Evolutionary conservation across 352 stramenopile genomes (phyloP), one percentile per base, ranked within the genome.

Genomic region (Globisporangium apiculatum): DNA sequence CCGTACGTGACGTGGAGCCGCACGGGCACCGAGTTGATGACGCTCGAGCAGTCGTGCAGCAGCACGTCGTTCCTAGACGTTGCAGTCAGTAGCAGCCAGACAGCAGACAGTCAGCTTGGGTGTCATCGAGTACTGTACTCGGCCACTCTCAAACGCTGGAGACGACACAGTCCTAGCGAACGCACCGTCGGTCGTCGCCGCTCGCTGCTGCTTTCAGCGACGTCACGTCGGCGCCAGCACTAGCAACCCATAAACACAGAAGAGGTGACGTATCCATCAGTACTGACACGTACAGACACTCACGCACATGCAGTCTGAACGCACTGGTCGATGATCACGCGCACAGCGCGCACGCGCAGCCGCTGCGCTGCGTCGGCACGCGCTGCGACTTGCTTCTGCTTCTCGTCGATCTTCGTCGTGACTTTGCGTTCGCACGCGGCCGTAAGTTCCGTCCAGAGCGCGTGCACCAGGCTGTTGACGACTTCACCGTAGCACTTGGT

Each of bases 1-100:
- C 80, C 77, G 60, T 81, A 91, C 0, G 84, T 91, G 51, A 94
- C 72, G 53, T 90, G 73, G 11, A 94, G 69, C 43, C 75, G 86
- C 12, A 76, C 71, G 48, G 84, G 84, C 50, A 85, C 73, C 12
- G 69, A 84, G 50, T 89, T 91, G 36, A 89, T 53, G 37, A 94
- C 73, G 56, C 79, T 87, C 31, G 80, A 79, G n/a, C 75, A 71
- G 51, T 94, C 84, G 57, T 91, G 92, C 7, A 94, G 68, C 43
- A 94, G 56, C 43, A 91, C 83, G 49, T 88, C 86, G n/a, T 71
- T 72, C 48, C 79, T 83, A 8, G 7, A 51, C 24, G 48, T 52
- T 48, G 24, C 31, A 49, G 31, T n/a, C 35, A 36, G 14, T 10
- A 4, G 24, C 7, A 15, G 48, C 10, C 24, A 53, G 4, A 40